Evolutionary conservation across 164 flowering plant genomes (phyloP).

Genomic region (Stephania cephalantha): DNA sequence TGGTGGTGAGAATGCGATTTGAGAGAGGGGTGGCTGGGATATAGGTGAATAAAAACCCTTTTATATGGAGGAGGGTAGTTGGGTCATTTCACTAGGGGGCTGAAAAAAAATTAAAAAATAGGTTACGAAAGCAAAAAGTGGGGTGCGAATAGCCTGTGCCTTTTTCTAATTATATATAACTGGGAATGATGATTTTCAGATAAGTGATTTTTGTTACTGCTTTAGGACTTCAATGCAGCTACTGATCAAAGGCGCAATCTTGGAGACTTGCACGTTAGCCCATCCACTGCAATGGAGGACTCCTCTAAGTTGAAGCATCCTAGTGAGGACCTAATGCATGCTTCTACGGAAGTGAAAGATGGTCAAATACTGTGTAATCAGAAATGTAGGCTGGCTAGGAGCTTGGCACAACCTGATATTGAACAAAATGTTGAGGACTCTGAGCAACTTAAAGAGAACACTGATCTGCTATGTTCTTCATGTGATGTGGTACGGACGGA

Average conservation of each 20-base stretch:
- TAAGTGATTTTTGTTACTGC: conserved; percentile 11
- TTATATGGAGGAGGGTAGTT: too few relatives aligned
- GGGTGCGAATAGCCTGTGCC: too few relatives aligned
- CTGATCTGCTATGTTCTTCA: conserved; percentile 20
- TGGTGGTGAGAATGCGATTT: too few relatives aligned
- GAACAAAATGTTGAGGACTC: conserved; percentile 31
- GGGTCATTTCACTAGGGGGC: too few relatives aligned
- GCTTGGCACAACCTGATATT: conserved; percentile 19
- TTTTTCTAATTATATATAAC: too few relatives aligned
- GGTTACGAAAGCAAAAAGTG: too few relatives aligned
- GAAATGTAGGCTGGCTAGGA: conserved; percentile 14
- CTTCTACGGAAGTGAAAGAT: conserved; percentile 23
- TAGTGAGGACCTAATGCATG: conserved; percentile 16
- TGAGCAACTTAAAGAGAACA: conserved; percentile 16
- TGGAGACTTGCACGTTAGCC: conserved; percentile 22
- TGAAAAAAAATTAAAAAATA: too few relatives aligned
- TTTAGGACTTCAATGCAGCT: conserved; percentile 17
- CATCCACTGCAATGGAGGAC: conserved; percentile 20
- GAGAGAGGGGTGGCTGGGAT: too few relatives aligned
- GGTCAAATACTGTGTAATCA: conserved; percentile 23
- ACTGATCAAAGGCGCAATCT: conserved; percentile 15
- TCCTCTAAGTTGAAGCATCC: conserved; percentile 19
- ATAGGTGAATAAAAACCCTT: too few relatives aligned
- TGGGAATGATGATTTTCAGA: neutral
- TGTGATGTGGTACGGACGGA: conserved; percentile 29